Conservation (phyloP, 2,329 filamentous ascomycete genomes). For the Scleromitrula shiraiana region DNA sequence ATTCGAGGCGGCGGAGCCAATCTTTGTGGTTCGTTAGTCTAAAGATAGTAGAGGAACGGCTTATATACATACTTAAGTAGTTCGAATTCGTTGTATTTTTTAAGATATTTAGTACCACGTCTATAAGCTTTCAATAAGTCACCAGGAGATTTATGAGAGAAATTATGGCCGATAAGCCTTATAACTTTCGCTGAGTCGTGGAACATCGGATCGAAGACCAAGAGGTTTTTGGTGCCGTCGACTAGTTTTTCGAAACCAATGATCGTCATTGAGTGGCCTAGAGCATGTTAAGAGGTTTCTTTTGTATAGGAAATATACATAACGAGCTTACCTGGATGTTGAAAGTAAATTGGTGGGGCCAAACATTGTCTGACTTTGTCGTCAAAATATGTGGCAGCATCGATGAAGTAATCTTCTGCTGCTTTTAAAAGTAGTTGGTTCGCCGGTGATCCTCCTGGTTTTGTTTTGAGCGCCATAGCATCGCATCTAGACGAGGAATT, state of each 20-base stretch:
- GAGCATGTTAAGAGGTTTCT: conserved; percentile 1
- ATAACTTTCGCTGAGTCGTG: conserved; percentile 57
- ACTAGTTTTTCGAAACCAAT: conserved; percentile 68
- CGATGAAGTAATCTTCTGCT: conserved; percentile 68
- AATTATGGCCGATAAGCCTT: conserved; percentile 44
- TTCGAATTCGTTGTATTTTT: conserved; percentile 71
- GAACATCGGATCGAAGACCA: conserved; percentile 86
- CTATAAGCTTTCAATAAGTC: conserved; percentile 65
- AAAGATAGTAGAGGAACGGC: background rate
- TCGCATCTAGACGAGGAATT: conserved; percentile 43
- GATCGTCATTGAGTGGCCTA: conserved; percentile 83
- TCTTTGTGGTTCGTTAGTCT: background rate
- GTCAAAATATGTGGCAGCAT: conserved; percentile 39
- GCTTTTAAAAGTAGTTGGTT: conserved; percentile 49
- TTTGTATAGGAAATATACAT: background rate
- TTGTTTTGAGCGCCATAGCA: conserved; percentile 48
- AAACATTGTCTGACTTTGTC: conserved; percentile 63
- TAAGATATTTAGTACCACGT: conserved; percentile 58
- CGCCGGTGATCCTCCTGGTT: conserved; percentile 17
- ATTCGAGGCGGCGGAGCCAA: background rate
- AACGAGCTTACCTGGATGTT: conserved; percentile 56
- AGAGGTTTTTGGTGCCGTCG: conserved; percentile 57
- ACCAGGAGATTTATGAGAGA: conserved; percentile 40
- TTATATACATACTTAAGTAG: conserved; percentile 47
- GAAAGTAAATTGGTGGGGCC: conserved; percentile 81